Conservation (phyloP, 2,329 filamentous ascomycete genomes). For the Alternaria burnsii region DNA sequence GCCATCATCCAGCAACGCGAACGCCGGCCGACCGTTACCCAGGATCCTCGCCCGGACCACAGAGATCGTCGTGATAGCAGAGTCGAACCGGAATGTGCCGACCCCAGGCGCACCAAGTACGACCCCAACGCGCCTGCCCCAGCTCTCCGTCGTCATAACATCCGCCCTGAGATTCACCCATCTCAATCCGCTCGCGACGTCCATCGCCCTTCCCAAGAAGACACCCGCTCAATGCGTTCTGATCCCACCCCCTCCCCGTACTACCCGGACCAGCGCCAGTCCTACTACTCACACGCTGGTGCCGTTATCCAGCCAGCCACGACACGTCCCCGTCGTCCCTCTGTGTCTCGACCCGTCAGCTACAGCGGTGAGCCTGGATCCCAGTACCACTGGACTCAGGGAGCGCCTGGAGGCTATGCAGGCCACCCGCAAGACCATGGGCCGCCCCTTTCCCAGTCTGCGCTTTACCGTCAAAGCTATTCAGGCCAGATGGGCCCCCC, state of each 20-base stretch:
- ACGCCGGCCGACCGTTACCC: constrained; percentile 8
- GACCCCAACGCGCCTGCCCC: constrained; percentile 26
- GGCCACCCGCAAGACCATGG: constrained; percentile 37
- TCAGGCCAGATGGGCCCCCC: constrained; percentile 20
- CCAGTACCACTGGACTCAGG: constrained; percentile 27
- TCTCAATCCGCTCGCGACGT: constrained; percentile 43
- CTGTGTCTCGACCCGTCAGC: constrained; percentile 44
- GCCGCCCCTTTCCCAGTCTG: constrained; percentile 45
- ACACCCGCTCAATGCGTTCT: constrained; percentile 41
- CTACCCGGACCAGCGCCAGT: constrained; percentile 30
- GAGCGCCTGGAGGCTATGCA: constrained; percentile 23
- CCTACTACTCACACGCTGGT: constrained; percentile 34
- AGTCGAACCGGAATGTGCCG: constrained; percentile 40
- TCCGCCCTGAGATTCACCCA: constrained; percentile 24
- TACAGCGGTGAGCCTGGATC: constrained; percentile 39
- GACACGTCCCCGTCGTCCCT: constrained; percentile 37
- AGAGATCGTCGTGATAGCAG: constrained; percentile 22
- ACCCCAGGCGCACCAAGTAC: constrained; percentile 46
- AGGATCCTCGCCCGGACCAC: constrained; percentile 16
- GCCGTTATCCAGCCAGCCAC: constrained; percentile 41
- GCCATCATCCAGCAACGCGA: constrained; percentile 14
- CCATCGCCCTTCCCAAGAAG: constrained; percentile 33
- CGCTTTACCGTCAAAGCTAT: constrained; percentile 31
- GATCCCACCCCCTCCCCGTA: constrained; percentile 40
- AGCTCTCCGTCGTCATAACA: constrained; percentile 17